These are phyloP conservation scores for Wakefieldia striispora DNA, from an alignment of 768 basidiomycete genomes.

Conservation along the genomic window DNA sequence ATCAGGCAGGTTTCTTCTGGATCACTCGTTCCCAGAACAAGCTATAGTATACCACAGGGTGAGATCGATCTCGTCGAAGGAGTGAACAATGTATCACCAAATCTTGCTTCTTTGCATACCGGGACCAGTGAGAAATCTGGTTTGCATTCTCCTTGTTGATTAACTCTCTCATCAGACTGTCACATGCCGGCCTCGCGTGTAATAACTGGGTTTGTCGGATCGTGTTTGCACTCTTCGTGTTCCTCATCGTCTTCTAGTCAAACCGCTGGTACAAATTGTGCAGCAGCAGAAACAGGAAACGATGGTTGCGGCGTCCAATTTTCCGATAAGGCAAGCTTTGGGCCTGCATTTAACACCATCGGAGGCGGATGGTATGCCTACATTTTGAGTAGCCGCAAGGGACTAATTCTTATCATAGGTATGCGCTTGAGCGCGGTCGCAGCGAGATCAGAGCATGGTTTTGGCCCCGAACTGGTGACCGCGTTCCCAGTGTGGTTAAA, in stretches of 20 bases:
- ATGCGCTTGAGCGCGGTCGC: slow-evolving; percentile 38
- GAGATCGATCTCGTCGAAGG: slow-evolving; percentile 53
- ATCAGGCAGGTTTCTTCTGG: neutral
- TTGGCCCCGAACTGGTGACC: slow-evolving; percentile 36
- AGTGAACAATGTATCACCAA: slow-evolving; percentile 39
- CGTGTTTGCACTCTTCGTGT: neutral
- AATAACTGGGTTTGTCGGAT: slow-evolving; percentile 19
- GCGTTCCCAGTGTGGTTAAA: slow-evolving; percentile 26
- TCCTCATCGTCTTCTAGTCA: slow-evolving; percentile 9
- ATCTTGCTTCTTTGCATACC: slow-evolving; percentile 33
- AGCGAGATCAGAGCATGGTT: slow-evolving; percentile 42
- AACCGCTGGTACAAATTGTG: slow-evolving; percentile 15
- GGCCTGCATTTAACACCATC: slow-evolving; percentile 28
- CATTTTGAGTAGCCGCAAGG: neutral
- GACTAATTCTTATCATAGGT: slow-evolving; percentile 30
- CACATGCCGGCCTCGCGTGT: slow-evolving; percentile 14
- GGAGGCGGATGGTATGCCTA: slow-evolving; percentile 39
- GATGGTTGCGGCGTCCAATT: slow-evolving; percentile 23
- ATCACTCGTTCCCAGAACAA: neutral
- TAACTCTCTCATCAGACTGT: slow-evolving; percentile 16
- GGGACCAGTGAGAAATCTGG: slow-evolving; percentile 16
- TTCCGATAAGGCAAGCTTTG: slow-evolving; percentile 13
- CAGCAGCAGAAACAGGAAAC: slow-evolving; percentile 22
- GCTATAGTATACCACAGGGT: slow-evolving; percentile 12
- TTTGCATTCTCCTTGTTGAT: neutral